Base-by-base conservation (phyloP, 1,284 basidiomycete genomes). In the Ganoderma multipileum region DNA sequence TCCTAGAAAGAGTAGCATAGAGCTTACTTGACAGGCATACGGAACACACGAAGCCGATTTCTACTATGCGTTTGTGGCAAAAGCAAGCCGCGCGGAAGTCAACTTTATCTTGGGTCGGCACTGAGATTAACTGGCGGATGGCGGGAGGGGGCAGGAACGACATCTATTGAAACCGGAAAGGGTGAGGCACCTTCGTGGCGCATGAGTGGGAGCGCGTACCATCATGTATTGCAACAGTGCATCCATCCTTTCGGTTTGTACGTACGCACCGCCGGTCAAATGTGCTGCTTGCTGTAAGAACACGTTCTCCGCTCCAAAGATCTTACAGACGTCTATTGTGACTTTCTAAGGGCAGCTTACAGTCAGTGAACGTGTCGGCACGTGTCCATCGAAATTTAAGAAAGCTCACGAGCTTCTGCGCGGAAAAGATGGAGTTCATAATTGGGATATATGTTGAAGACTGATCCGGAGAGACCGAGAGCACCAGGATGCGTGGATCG, bases 351-450 rank as follows among this genome's bases (percentile, higher is more conserved):
- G 33, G 26, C 11, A 16, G 23, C n/a, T 5, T n/a, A 20, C 14
- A 2, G 52, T 64, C 26, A 30, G 36, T n/a, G 20, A 5, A 23
- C 69, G 41, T 57, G 60, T 38, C 14, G n/a, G 9, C 9, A 23
- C 36, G 9, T 11, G 52, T 7, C 23, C 30, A 52, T 23, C 60
- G 42, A 30, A 23, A 50, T 54, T 23, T 23, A 26, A 81, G 89
- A 75, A 9, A 71, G 94, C 69, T 61, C 23, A 72, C 96, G 68
- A 95, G 86, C 83, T 99, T 99, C 80, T 99, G 98, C 0, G 98
- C 98, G 3, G 96, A 97, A 82, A 99, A 99, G 64, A 99, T 99
- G 67, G 96, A 94, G 79, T 99, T 99, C 98, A 99, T 99, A 79
- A 99, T 91, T 14, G 97, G 95, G 64, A 99, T 97, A 80, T 97